These are phyloP conservation scores for Piromyces sp. DNA, from an alignment of 192 early-diverging fungal species.

Conservation along the genomic window DNA sequence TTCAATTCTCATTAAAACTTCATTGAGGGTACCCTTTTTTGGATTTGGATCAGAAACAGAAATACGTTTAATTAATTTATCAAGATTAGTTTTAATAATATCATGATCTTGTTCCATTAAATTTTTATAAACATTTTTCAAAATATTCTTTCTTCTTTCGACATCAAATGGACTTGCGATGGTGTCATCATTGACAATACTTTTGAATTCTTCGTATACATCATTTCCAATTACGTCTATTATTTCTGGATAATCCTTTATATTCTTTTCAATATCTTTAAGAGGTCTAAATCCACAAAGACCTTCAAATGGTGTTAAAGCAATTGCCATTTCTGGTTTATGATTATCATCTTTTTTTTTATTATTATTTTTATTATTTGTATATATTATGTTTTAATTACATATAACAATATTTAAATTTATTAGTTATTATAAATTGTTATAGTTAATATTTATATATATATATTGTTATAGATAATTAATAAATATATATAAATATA, in stretches of 20 bases:
- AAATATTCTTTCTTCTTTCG: constrained; percentile 15
- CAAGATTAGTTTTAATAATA: constrained; percentile 30
- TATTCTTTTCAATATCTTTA: constrained; percentile 44
- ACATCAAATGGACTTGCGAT: constrained; percentile 11
- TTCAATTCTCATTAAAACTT: constrained; percentile 56
- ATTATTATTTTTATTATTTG: constrained; percentile 43
- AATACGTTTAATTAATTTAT: constrained; percentile 30
- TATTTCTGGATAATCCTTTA: constrained; percentile 67
- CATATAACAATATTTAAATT: too few species aligned
- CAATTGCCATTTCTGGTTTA: constrained; percentile 39
- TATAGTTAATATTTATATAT: too few species aligned
- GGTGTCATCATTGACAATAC: constrained; percentile 3
- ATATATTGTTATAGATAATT: too few species aligned
- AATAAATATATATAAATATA: too few species aligned
- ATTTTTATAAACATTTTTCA: constrained; percentile 33
- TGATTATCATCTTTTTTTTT: neutral
- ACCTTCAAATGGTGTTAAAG: constrained; percentile 84
- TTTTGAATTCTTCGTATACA: constrained; percentile 16
- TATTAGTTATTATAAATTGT: constrained; percentile 46
- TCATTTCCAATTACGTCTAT: constrained; percentile 38
- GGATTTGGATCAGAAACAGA: neutral
- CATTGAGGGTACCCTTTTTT: constrained; percentile 15
- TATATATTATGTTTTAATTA: too few species aligned
- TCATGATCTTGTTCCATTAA: constrained; percentile 33
- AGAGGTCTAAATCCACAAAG: constrained; percentile 83